Base-by-base conservation (phyloP, 208 protist species). In the Kentomonas sorsogonicus region DNA sequence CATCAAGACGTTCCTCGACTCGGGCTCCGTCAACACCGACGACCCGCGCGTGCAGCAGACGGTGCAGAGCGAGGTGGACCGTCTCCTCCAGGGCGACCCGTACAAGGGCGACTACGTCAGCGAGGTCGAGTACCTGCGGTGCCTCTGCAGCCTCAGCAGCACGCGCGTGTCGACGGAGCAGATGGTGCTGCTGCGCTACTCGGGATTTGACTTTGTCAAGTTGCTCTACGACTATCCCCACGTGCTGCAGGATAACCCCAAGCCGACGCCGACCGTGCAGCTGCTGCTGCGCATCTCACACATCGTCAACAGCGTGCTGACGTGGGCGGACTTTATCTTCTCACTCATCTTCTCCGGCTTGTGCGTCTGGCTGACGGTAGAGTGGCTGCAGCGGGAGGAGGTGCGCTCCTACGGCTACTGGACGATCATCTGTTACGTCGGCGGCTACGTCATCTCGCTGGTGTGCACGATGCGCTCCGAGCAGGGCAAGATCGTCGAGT, bases 161-260 rank as follows among this genome's bases (percentile, higher is more conserved):
- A 64, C 67, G 6, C 76, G 72, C 2, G 69, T 94, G 33, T 86
- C 68, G 20, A 66, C 71, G 41, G 47, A 60, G 33, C 87, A 94
- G 64, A 74, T 85, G 64, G 67, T 71, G 10, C 79, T 88, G 10
- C 72, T 88, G 30, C 76, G 77, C 16, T 77, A 89, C 53, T 87
- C 82, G 11, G 87, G 87, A 2, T 91, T 91, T 69, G 83, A 89
- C 57, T 91, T 87, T 64, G 68, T 79, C 33, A 78, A 82, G 59
- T 72, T 94, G 39, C 63, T 91, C 34, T 63, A 73, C 36, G 83
- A 91, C 43, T 86, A 71, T 50, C 81, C 81, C 9, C 79, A 94
- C 57, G 18, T 66, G 38, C 44, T 69, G 23, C 39, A 34, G 22
- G 36, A 36, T 3, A 48, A 52, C 15, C 30, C 57, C 33, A 47